phyloP scores from a whole-genome alignment of 805 yeast species.

The Torulaspora gathmanii region DNA sequence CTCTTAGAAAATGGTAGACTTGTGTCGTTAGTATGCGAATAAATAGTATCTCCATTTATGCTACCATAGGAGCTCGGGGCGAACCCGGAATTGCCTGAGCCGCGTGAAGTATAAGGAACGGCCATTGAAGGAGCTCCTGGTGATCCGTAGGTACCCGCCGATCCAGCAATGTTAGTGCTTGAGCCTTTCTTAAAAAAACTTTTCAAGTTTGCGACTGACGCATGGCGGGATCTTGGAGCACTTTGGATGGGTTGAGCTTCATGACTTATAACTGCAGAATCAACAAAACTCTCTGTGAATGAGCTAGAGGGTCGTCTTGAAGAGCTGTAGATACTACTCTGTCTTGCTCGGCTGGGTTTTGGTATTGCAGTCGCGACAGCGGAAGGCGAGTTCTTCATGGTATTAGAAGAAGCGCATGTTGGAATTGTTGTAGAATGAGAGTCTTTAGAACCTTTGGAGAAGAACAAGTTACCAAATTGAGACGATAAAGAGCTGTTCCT shows the following conservation, averaged over 20 bases:
- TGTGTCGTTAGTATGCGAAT: constrained; percentile 39
- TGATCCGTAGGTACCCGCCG: constrained; percentile 21
- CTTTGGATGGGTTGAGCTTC: constrained; percentile 36
- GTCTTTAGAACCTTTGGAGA: constrained; percentile 29
- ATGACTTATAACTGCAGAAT: constrained; percentile 36
- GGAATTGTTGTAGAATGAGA: constrained; percentile 2
- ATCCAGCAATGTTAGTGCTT: constrained; percentile 11
- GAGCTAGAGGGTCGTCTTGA: constrained; percentile 35
- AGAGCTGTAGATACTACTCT: constrained; percentile 33
- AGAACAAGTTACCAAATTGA: constrained; percentile 34
- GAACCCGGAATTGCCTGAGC: constrained; percentile 12
- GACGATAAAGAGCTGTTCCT: constrained; percentile 36
- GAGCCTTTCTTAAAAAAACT: constrained; percentile 57
- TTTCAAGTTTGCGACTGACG: constrained; percentile 74
- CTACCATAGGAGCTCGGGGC: constrained; percentile 37
- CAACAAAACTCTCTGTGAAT: constrained; percentile 23
- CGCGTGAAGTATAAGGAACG: constrained; percentile 15
- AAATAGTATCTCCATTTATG: constrained; percentile 37
- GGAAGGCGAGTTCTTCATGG: constrained; percentile 4
- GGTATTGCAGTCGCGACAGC: constrained; percentile 35
- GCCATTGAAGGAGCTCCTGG: constrained; percentile 20
- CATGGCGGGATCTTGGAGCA: constrained; percentile 51
- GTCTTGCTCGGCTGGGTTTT: constrained; percentile 35
- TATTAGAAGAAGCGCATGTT: constrained; percentile 3
- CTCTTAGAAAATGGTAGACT: constrained; percentile 61